These are phyloP conservation scores for Candida nemodendra DNA, from an alignment of 805 yeast species.

Conservation along the genomic window DNA sequence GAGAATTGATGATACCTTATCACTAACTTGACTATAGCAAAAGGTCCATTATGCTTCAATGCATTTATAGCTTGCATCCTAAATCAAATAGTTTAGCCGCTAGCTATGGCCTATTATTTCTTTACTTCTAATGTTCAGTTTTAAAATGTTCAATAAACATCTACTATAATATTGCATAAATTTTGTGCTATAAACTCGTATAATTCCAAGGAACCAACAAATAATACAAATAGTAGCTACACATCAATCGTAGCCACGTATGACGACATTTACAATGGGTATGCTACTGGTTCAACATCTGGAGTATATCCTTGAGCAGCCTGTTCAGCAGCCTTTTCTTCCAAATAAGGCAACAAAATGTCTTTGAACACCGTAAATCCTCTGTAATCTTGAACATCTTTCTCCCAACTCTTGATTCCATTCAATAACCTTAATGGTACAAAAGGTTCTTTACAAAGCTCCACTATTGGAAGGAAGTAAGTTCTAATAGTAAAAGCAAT, in stretches of 20 bases:
- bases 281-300: conserved; percentile 40
- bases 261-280: conserved; percentile 43
- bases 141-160: conserved; percentile 5
- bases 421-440: conserved; percentile 59
- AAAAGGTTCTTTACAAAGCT: conserved; percentile 57
- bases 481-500: conserved; percentile 61
- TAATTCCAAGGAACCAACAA: conserved; percentile 3
- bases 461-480: conserved; percentile 54
- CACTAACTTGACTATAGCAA: no score
- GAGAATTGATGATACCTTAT: conserved; percentile 20
- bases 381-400: conserved; percentile 58
- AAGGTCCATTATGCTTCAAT: no score
- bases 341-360: conserved; percentile 53
- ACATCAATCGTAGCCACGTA: no score
- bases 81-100: no score
- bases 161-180: conserved; percentile 10
- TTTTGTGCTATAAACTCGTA: no score
- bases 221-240: no score
- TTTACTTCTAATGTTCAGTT: no score
- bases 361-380: conserved; percentile 56
- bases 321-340: conserved; percentile 46
- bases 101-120: no score
- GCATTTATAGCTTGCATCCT: no score
- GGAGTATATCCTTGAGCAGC: conserved; percentile 40
- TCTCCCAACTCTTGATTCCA: conserved; percentile 60